These are phyloP conservation scores for Conringia planisiliqua DNA, from an alignment of 345 rosid species.

Conservation along the genomic window DNA sequence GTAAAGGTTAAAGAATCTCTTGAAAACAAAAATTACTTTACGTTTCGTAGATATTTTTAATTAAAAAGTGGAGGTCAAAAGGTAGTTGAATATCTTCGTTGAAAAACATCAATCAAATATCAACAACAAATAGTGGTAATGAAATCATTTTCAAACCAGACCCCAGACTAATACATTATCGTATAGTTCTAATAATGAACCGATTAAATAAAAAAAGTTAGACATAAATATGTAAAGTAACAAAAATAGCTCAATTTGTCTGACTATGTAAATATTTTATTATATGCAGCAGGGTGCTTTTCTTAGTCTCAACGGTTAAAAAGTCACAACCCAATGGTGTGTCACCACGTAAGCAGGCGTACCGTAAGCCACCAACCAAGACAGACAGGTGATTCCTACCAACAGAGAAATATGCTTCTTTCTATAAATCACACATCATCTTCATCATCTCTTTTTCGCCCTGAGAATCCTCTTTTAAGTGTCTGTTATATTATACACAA, in stretches of 20 bases:
- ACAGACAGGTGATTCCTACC: conserved; percentile 20
- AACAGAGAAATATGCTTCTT: not conserved
- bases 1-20: conserved; percentile 25
- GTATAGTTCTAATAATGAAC: not conserved
- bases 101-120: conserved; percentile 11
- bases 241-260: not conserved
- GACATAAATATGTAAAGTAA: too few relatives aligned
- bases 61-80: conserved; percentile 12
- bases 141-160: not conserved
- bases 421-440: conserved; percentile 16
- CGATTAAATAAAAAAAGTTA: too few relatives aligned
- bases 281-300: not conserved
- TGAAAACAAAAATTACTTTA: conserved; percentile 17
- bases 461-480: conserved; percentile 1
- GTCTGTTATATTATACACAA: not conserved
- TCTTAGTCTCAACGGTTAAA: conserved; percentile 25
- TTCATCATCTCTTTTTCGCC: conserved; percentile 15
- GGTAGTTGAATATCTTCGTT: conserved; percentile 19
- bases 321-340: not conserved
- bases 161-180: not conserved
- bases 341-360: not conserved
- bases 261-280: not conserved
- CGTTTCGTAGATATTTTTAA: conserved; percentile 17
- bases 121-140: not conserved
- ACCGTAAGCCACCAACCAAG: conserved; percentile 21